Percentiles rank a stretch among this genome's conserved stretches.
Evolutionary conservation across 768 basidiomycete genomes (phyloP).

Genomic region (Pleurotus ostreatus): DNA sequence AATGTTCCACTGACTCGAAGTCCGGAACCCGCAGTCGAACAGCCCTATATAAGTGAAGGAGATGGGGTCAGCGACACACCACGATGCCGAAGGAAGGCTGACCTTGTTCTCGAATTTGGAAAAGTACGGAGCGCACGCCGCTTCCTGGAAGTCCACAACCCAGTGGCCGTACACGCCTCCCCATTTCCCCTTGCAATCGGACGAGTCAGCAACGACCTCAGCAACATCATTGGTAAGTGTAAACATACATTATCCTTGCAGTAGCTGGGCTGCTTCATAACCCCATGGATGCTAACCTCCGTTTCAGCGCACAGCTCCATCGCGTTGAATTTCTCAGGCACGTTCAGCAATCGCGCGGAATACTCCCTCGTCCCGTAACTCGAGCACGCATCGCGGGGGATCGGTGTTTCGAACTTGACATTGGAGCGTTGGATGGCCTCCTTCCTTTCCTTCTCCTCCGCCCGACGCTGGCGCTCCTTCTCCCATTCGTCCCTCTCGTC

Average conservation of each 20-base stretch:
- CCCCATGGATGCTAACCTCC: slow-evolving; percentile 12
- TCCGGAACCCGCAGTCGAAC: slow-evolving; percentile 9
- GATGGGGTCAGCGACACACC: too few relatives aligned
- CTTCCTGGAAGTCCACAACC: slow-evolving; percentile 21
- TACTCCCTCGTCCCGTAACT: slow-evolving; percentile 24
- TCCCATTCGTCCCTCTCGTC: slow-evolving; percentile 14
- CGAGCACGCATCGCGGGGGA: slow-evolving; percentile 17
- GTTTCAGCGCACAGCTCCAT: slow-evolving; percentile 11
- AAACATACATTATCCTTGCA: neutral
- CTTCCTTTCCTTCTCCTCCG: slow-evolving; percentile 11
- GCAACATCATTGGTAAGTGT: too few relatives aligned
- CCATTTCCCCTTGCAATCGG: too few relatives aligned
- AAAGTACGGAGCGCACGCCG: slow-evolving; percentile 22
- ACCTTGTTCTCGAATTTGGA: slow-evolving; percentile 24
- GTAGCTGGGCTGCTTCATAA: neutral
- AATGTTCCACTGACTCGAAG: slow-evolving; percentile 6
- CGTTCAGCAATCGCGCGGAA: slow-evolving; percentile 22
- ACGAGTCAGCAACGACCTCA: too few relatives aligned
- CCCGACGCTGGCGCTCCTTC: neutral
- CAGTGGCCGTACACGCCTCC: slow-evolving; percentile 20
- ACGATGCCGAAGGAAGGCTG: neutral
- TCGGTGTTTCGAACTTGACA: slow-evolving; percentile 14
- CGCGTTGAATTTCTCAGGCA: slow-evolving; percentile 18
- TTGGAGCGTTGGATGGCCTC: slow-evolving; percentile 12
- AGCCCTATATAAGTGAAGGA: slow-evolving; percentile 10